These are phyloP conservation scores for Rhytidiadelphus loreus DNA, from an alignment of 225 moss, liverwort and hornwort genomes.

Conservation along the genomic window DNA sequence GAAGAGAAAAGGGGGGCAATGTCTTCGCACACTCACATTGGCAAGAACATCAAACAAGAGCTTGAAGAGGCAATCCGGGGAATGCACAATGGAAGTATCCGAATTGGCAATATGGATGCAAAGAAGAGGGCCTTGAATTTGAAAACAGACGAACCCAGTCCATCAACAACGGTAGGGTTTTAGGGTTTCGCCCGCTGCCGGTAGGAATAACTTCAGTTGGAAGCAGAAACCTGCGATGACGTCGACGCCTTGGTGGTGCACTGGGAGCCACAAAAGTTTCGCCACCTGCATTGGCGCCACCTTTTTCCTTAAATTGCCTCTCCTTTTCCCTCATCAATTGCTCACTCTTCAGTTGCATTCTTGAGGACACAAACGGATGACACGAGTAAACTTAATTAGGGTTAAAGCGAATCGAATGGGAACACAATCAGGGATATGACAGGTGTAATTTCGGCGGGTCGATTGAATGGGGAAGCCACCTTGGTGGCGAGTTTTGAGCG, in stretches of 20 bases:
- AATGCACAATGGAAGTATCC: no score
- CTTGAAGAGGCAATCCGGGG: neutral
- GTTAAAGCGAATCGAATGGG: neutral
- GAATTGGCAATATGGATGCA: no score
- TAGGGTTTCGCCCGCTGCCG: neutral
- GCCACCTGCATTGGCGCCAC: neutral
- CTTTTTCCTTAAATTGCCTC: neutral
- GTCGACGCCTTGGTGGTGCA: conserved; percentile 18
- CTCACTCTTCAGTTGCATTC: neutral
- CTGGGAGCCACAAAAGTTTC: conserved; percentile 7
- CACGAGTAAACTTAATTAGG: neutral
- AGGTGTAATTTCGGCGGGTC: neutral
- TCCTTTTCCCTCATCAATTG: neutral
- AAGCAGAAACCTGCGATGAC: neutral
- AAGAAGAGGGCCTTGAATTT: no score
- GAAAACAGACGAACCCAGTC: neutral
- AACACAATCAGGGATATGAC: neutral
- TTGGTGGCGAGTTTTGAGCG: neutral
- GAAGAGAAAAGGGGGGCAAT: neutral
- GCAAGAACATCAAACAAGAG: neutral
- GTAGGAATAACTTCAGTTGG: neutral
- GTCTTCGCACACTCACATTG: neutral
- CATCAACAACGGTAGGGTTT: no score
- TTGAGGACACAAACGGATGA: neutral
- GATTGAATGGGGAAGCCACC: neutral